Percentiles rank a stretch among this genome's conserved stretches.
Evolutionary conservation across 106 monocot species (phyloP).

Genomic region (Acanthochlamys bracteata): DNA sequence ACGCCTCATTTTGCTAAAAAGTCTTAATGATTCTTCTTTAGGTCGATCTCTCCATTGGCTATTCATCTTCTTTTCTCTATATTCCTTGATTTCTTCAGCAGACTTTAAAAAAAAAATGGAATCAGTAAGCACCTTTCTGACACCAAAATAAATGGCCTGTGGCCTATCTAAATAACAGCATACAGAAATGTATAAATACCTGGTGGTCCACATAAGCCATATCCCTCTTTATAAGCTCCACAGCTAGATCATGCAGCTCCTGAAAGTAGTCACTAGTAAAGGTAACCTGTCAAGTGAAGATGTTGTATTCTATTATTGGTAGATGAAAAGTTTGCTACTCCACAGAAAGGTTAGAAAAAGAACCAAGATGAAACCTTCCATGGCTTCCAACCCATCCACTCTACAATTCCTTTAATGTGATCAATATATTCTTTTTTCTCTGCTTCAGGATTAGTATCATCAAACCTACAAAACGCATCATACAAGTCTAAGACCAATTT

Average conservation of each 20-base stretch:
- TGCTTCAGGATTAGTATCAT: conserved; percentile 99
- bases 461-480: conserved; percentile 39
- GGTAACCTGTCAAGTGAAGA: conserved; percentile 48
- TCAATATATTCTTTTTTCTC: conserved; percentile 94
- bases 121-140: neutral
- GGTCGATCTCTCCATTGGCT: conserved; percentile 98
- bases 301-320: conserved; percentile 1
- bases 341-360: neutral
- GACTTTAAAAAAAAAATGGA: conserved; percentile 18
- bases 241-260: conserved; percentile 72
- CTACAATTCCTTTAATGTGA: conserved; percentile 85
- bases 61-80: conserved; percentile 83
- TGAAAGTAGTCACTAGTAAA: conserved; percentile 92
- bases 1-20: conserved; percentile 84
- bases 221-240: conserved; percentile 65
- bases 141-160: neutral
- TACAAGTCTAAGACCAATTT: neutral
- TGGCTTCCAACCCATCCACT: conserved; percentile 98
- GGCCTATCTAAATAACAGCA: neutral
- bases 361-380: conserved; percentile 46
- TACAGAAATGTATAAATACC: conserved; percentile 37
- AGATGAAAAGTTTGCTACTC: neutral
- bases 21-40: conserved; percentile 65
- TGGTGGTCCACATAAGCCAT: conserved; percentile 97
- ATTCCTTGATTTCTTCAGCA: conserved; percentile 89